These are phyloP conservation scores for Boletus vinaceobasis DNA, from an alignment of 768 basidiomycete genomes.

Conservation along the genomic window DNA sequence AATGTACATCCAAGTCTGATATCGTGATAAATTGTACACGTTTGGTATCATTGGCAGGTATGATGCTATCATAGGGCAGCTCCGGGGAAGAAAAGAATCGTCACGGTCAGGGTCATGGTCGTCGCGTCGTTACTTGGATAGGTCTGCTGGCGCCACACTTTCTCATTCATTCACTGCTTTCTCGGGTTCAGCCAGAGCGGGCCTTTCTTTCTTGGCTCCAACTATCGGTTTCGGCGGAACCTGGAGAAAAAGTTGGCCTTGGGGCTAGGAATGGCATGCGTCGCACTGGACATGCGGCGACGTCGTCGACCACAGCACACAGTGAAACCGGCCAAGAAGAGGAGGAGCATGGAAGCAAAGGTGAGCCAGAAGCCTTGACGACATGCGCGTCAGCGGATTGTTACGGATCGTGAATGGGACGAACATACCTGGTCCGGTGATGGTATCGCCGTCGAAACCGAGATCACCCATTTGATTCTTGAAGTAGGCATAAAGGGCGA, in stretches of 20 bases:
- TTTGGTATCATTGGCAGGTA: background rate
- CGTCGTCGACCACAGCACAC: constrained; percentile 67
- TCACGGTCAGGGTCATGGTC: too few relatives aligned
- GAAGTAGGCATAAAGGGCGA: constrained; percentile 64
- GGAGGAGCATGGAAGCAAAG: constrained; percentile 60
- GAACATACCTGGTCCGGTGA: constrained; percentile 59
- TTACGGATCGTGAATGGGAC: background rate
- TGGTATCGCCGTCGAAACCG: constrained; percentile 39
- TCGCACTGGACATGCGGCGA: constrained; percentile 46
- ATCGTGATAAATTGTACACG: constrained; percentile 9
- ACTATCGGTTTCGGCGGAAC: constrained; percentile 37
- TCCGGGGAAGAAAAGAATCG: background rate
- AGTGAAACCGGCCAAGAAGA: constrained; percentile 61
- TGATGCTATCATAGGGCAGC: background rate
- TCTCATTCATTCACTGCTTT: too few relatives aligned
- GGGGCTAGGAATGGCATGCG: constrained; percentile 13
- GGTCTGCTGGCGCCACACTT: too few relatives aligned
- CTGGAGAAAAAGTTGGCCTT: constrained; percentile 32
- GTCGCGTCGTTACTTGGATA: background rate
- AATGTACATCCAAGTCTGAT: constrained; percentile 4
- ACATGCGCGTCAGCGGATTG: background rate
- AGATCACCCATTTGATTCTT: constrained; percentile 57
- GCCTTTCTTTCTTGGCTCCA: background rate
- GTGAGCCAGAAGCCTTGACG: constrained; percentile 75
- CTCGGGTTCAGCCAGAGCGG: background rate